A percentile compares a stretch with the other conserved stretches of the same genome.
phyloP scores from a whole-genome alignment of 2,329 filamentous ascomycete species.

The Ceratocystis colombiana region DNA sequence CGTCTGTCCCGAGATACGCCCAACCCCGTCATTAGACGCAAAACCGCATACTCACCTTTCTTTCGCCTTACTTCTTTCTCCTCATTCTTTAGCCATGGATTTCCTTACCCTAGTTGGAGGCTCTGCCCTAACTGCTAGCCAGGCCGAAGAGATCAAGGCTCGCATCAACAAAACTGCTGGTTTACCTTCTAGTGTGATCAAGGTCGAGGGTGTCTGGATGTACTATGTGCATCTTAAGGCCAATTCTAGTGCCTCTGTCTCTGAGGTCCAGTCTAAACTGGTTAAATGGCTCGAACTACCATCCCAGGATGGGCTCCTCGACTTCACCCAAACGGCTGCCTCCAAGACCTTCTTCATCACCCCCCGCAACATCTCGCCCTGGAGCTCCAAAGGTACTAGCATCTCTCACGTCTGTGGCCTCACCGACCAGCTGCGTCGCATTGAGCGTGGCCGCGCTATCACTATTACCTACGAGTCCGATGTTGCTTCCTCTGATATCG shows the following conservation, averaged over 20 bases:
- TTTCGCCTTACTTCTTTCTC: conserved; percentile 5
- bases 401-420: conserved; percentile 89
- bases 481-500: conserved; percentile 34
- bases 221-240: conserved; percentile 57
- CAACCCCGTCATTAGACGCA: too few species aligned
- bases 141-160: conserved; percentile 38
- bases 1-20: too few species aligned
- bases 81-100: conserved; percentile 26
- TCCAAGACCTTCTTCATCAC: conserved; percentile 51
- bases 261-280: conserved; percentile 31
- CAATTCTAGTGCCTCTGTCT: conserved; percentile 23
- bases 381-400: conserved; percentile 92
- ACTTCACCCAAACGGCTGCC: conserved; percentile 23
- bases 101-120: conserved; percentile 34
- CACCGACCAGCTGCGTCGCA: conserved; percentile 56
- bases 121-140: conserved; percentile 42
- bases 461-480: conserved; percentile 50
- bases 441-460: conserved; percentile 78
- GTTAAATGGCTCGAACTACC: conserved; percentile 27
- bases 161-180: conserved; percentile 37
- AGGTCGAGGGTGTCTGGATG: conserved; percentile 46
- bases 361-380: conserved; percentile 83
- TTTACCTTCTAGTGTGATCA: conserved; percentile 37
- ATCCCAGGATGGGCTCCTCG: conserved; percentile 16
- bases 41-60: neutral